Percentiles rank a stretch among this genome's conserved stretches.
Conservation (phyloP, 768 basidiomycete species). For the Favolaschia claudopus region DNA sequence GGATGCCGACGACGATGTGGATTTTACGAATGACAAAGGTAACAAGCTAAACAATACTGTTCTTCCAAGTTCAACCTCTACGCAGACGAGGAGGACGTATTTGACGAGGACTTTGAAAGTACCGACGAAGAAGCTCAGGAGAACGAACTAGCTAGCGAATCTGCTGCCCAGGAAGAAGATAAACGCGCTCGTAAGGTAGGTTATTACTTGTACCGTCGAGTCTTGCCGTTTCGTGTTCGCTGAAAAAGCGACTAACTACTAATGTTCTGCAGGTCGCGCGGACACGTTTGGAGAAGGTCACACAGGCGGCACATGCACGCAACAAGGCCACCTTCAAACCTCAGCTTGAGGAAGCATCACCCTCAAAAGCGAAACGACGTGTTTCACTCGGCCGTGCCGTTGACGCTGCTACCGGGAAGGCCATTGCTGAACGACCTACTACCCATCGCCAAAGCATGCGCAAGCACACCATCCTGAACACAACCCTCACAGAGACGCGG, state of each 20-base stretch:
- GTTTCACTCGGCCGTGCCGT: constrained; percentile 63
- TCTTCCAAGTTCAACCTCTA: not conserved
- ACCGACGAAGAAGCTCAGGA: constrained; percentile 80
- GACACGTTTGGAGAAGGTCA: constrained; percentile 65
- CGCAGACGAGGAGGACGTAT: constrained; percentile 81
- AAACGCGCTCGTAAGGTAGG: constrained; percentile 58
- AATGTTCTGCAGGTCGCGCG: constrained; percentile 54
- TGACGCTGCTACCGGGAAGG: constrained; percentile 69
- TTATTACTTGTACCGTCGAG: constrained; percentile 1
- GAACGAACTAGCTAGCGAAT: constrained; percentile 64
- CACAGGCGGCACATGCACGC: constrained; percentile 71
- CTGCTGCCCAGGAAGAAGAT: constrained; percentile 66
- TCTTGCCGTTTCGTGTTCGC: not conserved
- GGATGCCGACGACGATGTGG: constrained; percentile 76
- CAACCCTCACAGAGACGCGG: constrained; percentile 69
- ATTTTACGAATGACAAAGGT: constrained; percentile 77
- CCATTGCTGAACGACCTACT: constrained; percentile 44
- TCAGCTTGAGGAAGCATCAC: constrained; percentile 36
- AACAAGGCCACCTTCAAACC: constrained; percentile 76
- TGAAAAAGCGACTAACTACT: no score
- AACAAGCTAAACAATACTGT: not conserved
- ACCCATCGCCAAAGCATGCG: constrained; percentile 65
- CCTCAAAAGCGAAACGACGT: constrained; percentile 45
- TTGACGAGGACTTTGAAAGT: constrained; percentile 86
- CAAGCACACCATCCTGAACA: constrained; percentile 74